These are phyloP conservation scores for Aspergillus steynii DNA, from an alignment of 495 filamentous ascomycete genomes.

Conservation along the genomic window DNA sequence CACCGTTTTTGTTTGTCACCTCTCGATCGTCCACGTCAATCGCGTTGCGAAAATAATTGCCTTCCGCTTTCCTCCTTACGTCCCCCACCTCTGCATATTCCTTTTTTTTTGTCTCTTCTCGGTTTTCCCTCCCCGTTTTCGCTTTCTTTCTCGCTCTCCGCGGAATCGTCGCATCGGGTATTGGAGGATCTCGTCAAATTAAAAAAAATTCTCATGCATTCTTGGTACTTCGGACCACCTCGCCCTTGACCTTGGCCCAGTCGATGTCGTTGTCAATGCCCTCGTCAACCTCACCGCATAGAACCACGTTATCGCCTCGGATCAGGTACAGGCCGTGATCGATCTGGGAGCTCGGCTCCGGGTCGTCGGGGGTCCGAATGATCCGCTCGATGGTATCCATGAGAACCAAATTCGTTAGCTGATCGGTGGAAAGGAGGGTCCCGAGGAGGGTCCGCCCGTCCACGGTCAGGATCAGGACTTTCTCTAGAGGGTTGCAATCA, in stretches of 20 bases:
- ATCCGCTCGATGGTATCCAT: constrained; percentile 83
- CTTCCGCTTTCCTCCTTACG: background rate
- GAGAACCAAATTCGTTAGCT: constrained; percentile 90
- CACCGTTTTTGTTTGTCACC: background rate
- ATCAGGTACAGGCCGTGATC: constrained; percentile 88
- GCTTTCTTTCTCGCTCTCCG: background rate
- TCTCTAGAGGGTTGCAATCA: constrained; percentile 59
- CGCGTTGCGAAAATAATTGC: background rate
- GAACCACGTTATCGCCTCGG: constrained; percentile 91
- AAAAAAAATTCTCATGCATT: constrained; percentile 52
- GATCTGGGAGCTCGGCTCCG: constrained; percentile 76
- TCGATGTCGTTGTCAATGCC: constrained; percentile 83
- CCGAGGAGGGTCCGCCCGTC: constrained; percentile 90
- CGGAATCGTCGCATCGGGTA: constrained; percentile 1
- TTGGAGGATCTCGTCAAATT: background rate
- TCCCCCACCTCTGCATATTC: background rate
- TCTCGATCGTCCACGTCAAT: background rate
- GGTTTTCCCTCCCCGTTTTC: background rate
- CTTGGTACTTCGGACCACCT: constrained; percentile 80
- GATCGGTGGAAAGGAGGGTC: constrained; percentile 81
- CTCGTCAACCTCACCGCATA: constrained; percentile 88
- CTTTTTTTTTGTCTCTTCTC: background rate
- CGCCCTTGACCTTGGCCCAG: constrained; percentile 86
- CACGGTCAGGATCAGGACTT: constrained; percentile 85
- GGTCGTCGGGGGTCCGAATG: constrained; percentile 79